Conservation (phyloP, 2,329 filamentous ascomycete species). For the Ascochyta fabae region DNA sequence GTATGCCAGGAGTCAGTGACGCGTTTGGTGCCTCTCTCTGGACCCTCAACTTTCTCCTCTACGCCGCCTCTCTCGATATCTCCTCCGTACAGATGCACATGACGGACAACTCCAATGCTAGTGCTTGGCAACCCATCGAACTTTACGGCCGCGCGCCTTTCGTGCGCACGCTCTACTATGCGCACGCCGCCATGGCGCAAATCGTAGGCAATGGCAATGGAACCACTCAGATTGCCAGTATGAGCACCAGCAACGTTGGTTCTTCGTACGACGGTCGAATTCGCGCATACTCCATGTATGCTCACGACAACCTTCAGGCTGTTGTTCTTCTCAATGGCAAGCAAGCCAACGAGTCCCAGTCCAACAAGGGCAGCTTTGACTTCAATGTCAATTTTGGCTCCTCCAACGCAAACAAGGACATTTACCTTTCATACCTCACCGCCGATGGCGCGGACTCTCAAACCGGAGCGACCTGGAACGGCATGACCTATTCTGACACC, state of each 20-base stretch:
- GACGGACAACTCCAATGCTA: constrained; percentile 60
- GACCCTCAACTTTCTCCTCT: constrained; percentile 61
- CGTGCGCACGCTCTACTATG: constrained; percentile 60
- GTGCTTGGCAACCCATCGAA: constrained; percentile 57
- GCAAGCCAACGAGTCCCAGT: constrained; percentile 50
- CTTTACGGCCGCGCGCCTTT: constrained; percentile 50
- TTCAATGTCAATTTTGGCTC: constrained; percentile 53
- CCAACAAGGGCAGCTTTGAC: constrained; percentile 49
- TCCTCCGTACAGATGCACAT: constrained; percentile 60
- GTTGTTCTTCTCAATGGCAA: constrained; percentile 57
- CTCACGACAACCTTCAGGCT: constrained; percentile 50
- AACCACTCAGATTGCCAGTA: constrained; percentile 52
- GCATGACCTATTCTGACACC: constrained; percentile 52
- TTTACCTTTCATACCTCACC: constrained; percentile 58
- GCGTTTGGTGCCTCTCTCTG: constrained; percentile 59
- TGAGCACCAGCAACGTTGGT: constrained; percentile 41
- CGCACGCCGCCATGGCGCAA: constrained; percentile 59
- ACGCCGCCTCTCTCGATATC: constrained; percentile 57
- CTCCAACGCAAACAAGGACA: constrained; percentile 48
- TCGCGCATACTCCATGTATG: constrained; percentile 55
- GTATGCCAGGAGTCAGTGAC: constrained; percentile 55
- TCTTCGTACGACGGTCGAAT: constrained; percentile 51
- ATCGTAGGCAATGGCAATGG: constrained; percentile 57
- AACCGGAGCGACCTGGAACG: constrained; percentile 55
- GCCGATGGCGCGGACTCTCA: constrained; percentile 54